These are phyloP conservation scores for Coemansia sp. DNA, from an alignment of 192 early-diverging fungal genomes.

Conservation along the genomic window DNA sequence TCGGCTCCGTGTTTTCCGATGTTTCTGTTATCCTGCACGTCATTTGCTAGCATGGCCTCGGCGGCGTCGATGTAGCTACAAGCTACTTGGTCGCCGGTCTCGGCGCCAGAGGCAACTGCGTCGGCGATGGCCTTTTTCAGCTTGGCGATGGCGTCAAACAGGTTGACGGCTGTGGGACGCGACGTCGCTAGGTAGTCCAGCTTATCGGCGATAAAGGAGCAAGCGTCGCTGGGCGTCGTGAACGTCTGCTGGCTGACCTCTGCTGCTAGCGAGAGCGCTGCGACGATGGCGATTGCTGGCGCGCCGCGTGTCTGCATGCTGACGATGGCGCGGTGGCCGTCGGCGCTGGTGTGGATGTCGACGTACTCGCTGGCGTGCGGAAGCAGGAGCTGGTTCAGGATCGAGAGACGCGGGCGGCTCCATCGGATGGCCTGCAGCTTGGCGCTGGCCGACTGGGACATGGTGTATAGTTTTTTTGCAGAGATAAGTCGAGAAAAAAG, in stretches of 20 bases:
- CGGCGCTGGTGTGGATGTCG: slow-evolving; percentile 57
- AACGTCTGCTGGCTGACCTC: slow-evolving; percentile 51
- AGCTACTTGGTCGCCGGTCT: slow-evolving; percentile 51
- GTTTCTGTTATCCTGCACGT: slow-evolving; percentile 82
- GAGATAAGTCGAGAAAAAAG: not conserved
- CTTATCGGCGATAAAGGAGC: slow-evolving; percentile 56
- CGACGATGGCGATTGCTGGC: slow-evolving; percentile 97
- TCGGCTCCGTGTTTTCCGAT: slow-evolving; percentile 84
- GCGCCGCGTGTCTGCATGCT: slow-evolving; percentile 93
- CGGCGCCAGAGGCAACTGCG: slow-evolving; percentile 1
- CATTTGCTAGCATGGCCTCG: slow-evolving; percentile 81
- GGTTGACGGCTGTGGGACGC: slow-evolving; percentile 94
- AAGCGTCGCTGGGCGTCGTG: slow-evolving; percentile 44
- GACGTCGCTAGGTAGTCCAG: slow-evolving; percentile 85
- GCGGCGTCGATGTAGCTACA: slow-evolving; percentile 69
- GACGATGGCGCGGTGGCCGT: slow-evolving; percentile 85
- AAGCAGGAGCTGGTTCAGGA: slow-evolving; percentile 90
- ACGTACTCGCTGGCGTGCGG: slow-evolving; percentile 84
- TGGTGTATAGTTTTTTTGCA: not conserved
- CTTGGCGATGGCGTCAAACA: slow-evolving; percentile 78
- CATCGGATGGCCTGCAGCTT: slow-evolving; percentile 47
- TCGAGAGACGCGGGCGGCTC: slow-evolving; percentile 58
- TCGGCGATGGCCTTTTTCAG: slow-evolving; percentile 30
- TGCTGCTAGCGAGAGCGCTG: slow-evolving; percentile 84
- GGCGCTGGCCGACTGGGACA: slow-evolving; percentile 5